Percentiles rank a stretch among this genome's conserved stretches.
phyloP scores from a whole-genome alignment of 441 rosid genomes.

The Syzygium syzygioides region DNA sequence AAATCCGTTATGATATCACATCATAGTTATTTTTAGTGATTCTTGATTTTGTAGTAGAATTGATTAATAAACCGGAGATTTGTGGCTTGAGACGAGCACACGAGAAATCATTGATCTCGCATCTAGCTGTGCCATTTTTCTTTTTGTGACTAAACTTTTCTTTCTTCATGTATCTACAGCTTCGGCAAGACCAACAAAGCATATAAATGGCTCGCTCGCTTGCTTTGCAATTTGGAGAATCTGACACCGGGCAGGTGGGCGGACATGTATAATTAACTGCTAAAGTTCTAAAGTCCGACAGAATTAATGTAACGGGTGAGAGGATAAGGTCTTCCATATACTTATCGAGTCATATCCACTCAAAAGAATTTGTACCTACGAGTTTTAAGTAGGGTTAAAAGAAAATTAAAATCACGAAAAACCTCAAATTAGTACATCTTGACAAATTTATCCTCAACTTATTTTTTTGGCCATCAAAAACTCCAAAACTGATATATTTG shows the following conservation, averaged over 20 bases:
- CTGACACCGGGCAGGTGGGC: neutral
- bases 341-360: neutral
- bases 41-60: neutral
- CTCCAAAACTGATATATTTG: too few species aligned
- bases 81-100: neutral
- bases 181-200: neutral
- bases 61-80: neutral
- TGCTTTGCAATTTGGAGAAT: neutral
- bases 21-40: neutral
- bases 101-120: neutral
- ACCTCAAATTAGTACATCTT: too few species aligned
- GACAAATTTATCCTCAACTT: too few species aligned
- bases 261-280: neutral
- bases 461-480: too few species aligned
- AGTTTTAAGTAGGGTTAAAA: neutral
- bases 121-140: neutral
- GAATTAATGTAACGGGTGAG: neutral
- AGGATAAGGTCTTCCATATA: neutral
- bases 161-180: neutral
- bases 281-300: too few species aligned
- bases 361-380: neutral
- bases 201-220: neutral
- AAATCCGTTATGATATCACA: neutral
- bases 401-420: too few species aligned
- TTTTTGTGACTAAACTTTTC: neutral